Base-by-base conservation (phyloP, 768 basidiomycete genomes). In the Fomitopsis pulvina region DNA sequence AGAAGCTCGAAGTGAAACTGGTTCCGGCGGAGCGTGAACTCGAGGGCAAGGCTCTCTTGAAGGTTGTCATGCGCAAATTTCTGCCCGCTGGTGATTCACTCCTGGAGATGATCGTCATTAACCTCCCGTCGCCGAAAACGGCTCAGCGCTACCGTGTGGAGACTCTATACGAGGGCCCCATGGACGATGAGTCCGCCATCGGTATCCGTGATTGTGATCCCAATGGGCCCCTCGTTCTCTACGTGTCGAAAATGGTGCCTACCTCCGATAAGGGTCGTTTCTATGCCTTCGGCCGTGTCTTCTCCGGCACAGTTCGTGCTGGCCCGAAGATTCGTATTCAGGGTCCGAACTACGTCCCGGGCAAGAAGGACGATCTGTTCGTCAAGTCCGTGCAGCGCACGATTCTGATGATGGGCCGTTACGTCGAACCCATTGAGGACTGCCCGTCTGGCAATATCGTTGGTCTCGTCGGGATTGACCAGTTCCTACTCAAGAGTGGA, bases 261-360 rank as follows among this genome's bases (percentile, higher is more conserved):
- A 97, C 96, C 37, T 96, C 96, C 60, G 96, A 99, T 72, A 98
- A 98, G 75, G 96, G 96, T 64, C 93, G 96, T 53, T 99, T 98
- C 88, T 98, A 98, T 72, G 96, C 96, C 54, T 99, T 99, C 71
- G 96, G 96, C 71, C 96, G 96, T 80, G 86, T 99, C 75, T 99
- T 99, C 81, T 90, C 96, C 56, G 96, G 96, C 65, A 98, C 93
- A 54, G 93, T 98, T 65, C 85, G 81, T 59, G 82, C 96, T 50
- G 96, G 96, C 49, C 96, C 96, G 65, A 99, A 99, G 76, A 82
- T 98, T 73, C 92, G 96, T 64, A 98, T 99, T 63, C 96, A 99
- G 73, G 96, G 96, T 20, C 96, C 96, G 59, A 99, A 98, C 81
- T 99, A 94, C 72, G 51, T 94, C 51, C 96, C 96, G 28, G 96